Conservation (phyloP, 139 green algal species). For the Raphidocelis subcapitata region DNA sequence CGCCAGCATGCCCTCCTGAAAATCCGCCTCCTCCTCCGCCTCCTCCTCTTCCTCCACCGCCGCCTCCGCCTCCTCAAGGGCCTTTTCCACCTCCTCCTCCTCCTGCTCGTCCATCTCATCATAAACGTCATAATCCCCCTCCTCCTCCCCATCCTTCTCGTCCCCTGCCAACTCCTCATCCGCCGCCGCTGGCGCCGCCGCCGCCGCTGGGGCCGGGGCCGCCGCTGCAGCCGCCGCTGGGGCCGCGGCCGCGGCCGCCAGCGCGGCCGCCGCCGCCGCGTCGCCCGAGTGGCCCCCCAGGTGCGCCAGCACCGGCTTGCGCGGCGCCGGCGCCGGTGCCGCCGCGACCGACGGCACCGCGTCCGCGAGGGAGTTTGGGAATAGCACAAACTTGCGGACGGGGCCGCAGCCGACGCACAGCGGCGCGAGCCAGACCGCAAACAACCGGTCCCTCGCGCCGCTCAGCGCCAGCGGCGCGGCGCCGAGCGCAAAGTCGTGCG, state of each 20-base stretch:
- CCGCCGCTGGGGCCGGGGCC: neutral
- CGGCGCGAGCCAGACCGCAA: constrained; percentile 60
- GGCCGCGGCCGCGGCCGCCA: constrained; percentile 6
- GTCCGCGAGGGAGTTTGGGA: constrained; percentile 27
- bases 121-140: constrained; percentile 12
- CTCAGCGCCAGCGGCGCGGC: constrained; percentile 50
- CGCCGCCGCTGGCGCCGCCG: neutral
- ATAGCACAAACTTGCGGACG: constrained; percentile 58
- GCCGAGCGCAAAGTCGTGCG: constrained; percentile 67
- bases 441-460: constrained; percentile 53
- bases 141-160: constrained; percentile 12
- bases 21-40: neutral
- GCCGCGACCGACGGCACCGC: neutral
- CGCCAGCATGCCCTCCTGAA: neutral
- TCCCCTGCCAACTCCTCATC: constrained; percentile 7
- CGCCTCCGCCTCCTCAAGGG: neutral
- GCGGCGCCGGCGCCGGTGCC: neutral
- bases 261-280: neutral
- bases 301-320: constrained; percentile 21
- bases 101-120: constrained; percentile 16
- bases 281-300: neutral
- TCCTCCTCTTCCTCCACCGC: neutral
- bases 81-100: neutral
- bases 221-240: neutral
- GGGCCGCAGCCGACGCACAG: constrained; percentile 42